These are phyloP conservation scores for Mortierella alpina DNA, from an alignment of 192 early-diverging fungal genomes.

Conservation along the genomic window DNA sequence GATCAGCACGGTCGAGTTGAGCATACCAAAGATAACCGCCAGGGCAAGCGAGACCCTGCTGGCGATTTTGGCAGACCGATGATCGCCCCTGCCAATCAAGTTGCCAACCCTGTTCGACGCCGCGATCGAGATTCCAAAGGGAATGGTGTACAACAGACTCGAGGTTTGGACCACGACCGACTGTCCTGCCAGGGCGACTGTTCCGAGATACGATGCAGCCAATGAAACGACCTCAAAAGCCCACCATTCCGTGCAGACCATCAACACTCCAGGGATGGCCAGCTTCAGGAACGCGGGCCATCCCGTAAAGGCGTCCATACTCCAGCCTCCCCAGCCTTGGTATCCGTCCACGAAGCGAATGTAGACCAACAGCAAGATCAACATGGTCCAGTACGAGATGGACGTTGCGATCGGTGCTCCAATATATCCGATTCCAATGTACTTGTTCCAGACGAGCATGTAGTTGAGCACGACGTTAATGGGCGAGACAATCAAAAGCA, in stretches of 20 bases:
- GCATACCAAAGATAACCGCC: conserved; percentile 60
- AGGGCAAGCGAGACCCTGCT: conserved; percentile 62
- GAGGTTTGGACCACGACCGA: conserved; percentile 83
- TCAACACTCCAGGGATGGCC: conserved; percentile 81
- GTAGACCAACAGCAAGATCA: conserved; percentile 74
- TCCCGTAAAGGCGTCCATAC: conserved; percentile 69
- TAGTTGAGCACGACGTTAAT: conserved; percentile 84
- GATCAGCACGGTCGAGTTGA: conserved; percentile 67
- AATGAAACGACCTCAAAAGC: conserved; percentile 82
- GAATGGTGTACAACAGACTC: conserved; percentile 77
- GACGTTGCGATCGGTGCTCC: conserved; percentile 88
- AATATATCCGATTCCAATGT: conserved; percentile 77
- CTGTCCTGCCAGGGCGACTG: conserved; percentile 83
- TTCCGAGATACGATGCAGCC: conserved; percentile 83
- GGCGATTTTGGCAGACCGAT: conserved; percentile 62
- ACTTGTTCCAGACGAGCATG: conserved; percentile 79
- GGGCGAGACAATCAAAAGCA: conserved; percentile 76
- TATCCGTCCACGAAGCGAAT: conserved; percentile 69
- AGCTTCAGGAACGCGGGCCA: conserved; percentile 74
- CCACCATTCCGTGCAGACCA: conserved; percentile 85
- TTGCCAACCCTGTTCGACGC: conserved; percentile 86
- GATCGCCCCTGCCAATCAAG: conserved; percentile 69
- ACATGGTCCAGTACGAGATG: conserved; percentile 81
- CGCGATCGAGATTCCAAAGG: conserved; percentile 84
- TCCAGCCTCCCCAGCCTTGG: conserved; percentile 91